Base-by-base conservation (phyloP, 306 rosid genomes). In the Leucaena leucocephala region DNA sequence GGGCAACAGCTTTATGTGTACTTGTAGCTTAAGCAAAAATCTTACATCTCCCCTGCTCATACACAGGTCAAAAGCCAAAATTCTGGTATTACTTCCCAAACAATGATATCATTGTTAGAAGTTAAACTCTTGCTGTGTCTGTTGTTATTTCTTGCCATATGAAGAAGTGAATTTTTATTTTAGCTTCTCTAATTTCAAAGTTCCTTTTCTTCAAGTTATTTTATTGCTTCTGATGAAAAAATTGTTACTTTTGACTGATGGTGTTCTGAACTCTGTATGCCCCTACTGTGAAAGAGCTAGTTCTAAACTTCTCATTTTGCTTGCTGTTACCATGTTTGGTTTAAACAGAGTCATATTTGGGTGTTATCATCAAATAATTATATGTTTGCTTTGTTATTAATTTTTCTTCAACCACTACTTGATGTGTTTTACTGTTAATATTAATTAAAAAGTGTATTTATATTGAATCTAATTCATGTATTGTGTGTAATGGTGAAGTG, bases 261-360 rank as follows among this genome's bases (percentile, higher is more conserved):
- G 36, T 58, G 15, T 55, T 19, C 36, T 58, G 36, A 22, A 17
- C 59, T 17, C 10, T 54, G 33, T 2, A 12, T 1, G 4, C 39
- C 66, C 39, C 16, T 7, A 27, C 16, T 1, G 38, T 10, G 39
- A 27, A 27, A 4, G 15, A 12, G 66, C 39, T 22, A 27, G 16
- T 22, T 59, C 38, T 21, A 3, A 22, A 59, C 66, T 27, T 27
- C 38, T 59, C 8, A 11, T 59, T 59, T 27, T 10, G 6, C 66
- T 11, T 59, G 27, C 66, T 52, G 27, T 54, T 27, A 10, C 72
- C 22, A 5, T 7, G 43, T 4, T 59, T 34, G 34, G 64, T 80
- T 77, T 81, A 80, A 62, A 63, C 57, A 68, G 21, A 74, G 83
- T 85, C 81, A 74, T 78, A 64, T 78, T 82, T 71, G 64, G 52